Evolutionary conservation across 2,329 filamentous ascomycete species (phyloP).

Genomic region (Catunica adiposa): DNA sequence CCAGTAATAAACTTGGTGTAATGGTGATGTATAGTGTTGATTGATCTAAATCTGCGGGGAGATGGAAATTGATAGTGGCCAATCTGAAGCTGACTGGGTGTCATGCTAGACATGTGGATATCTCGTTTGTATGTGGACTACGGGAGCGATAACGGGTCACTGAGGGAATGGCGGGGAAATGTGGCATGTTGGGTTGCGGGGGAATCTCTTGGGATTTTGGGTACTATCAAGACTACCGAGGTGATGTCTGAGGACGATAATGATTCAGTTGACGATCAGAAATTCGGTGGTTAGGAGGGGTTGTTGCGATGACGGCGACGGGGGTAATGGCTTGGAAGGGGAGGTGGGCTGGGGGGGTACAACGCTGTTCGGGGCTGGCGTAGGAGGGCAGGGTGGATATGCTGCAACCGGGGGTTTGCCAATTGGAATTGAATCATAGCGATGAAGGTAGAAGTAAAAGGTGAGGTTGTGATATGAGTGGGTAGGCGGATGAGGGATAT

Average conservation of each 20-base stretch:
- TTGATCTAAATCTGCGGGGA: neutral
- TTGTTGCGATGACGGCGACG: neutral
- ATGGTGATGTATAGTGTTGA: neutral
- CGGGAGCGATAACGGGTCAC: neutral
- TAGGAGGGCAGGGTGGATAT: neutral
- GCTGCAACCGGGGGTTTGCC: neutral
- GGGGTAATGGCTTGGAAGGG: neutral
- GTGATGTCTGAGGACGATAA: neutral
- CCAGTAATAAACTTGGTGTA: neutral
- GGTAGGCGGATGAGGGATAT: neutral
- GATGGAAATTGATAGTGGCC: neutral
- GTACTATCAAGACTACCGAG: neutral
- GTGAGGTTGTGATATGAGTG: neutral
- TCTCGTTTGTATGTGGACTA: neutral
- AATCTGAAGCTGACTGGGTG: neutral
- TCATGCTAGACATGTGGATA: neutral
- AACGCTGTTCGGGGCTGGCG: neutral
- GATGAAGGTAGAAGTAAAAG: neutral
- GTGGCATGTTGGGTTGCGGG: neutral
- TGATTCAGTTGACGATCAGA: neutral
- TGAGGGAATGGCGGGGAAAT: neutral
- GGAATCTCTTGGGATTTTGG: neutral
- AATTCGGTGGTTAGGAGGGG: neutral
- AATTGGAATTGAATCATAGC: neutral
- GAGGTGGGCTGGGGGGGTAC: neutral